Evolutionary conservation across 2,329 filamentous ascomycete species (phyloP), one percentile per base, ranked within the genome.

Genomic region (Pseudocercospora cruenta): DNA sequence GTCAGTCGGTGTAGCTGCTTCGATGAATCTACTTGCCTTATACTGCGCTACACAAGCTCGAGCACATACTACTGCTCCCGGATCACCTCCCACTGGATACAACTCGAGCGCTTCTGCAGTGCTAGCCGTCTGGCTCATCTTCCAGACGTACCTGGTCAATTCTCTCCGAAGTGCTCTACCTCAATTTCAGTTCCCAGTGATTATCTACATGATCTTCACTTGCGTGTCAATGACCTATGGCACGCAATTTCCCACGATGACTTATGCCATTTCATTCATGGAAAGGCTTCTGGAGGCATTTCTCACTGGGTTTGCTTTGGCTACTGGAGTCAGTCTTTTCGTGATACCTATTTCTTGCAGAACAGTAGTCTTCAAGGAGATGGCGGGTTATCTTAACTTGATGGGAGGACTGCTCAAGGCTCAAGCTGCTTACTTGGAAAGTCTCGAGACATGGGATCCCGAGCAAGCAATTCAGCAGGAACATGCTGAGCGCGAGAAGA

Each of bases 101-200:
- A 93, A 92, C 74, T 87, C 90, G 1, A 90, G 89, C n/a, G 89
- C 91, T 58, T 86, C 88, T 1, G 90, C 86, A 0, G 90, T 93
- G 0, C 87, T 86, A 66, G 90, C 80, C 0, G 80, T 92, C 3
- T 93, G 89, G 88, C 82, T 93, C 2, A 90, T 92, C 76, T 85
- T 87, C 67, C 87, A 88, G 72, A 90, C 91, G 47, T 93, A 88
- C 80, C 72, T 90, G 16, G 82, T 87, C 65, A 92, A 92, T 74
- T 79, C 85, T 1, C 70, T 91, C 53, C 85, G 90, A 58, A 89
- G 89, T 4, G 89, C 88, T 70, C 83, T 85, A 47, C 89, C 90
- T 1, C 87, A 90, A 69, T 83, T 92, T 58, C 86, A 88, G 58
- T 84, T 92, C 58, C 89, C 91, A 0, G 83, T 87, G 12, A 90